A percentile compares a stretch with the other conserved stretches of the same genome.
phyloP scores from a whole-genome alignment of 805 yeast genomes.

The Metschnikowia hibisci region DNA sequence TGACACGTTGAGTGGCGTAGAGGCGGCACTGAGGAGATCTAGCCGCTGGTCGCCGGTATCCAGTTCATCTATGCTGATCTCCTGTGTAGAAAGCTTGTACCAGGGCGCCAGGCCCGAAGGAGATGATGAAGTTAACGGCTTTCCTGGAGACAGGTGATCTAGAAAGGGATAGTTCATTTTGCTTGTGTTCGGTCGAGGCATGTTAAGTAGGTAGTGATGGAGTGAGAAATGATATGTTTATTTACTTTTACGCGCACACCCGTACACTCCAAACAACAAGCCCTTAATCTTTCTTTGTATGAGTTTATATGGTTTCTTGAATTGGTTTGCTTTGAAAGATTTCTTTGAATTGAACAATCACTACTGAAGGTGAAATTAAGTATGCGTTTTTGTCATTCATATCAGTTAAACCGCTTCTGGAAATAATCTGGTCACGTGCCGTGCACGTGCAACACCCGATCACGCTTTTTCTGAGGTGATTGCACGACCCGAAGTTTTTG shows the following conservation, averaged over 20 bases:
- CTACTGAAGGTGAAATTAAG: too few species aligned
- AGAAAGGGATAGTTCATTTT: neutral
- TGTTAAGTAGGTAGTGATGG: neutral
- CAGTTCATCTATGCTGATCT: slow-evolving; percentile 7
- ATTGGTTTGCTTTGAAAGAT: too few species aligned
- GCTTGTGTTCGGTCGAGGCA: slow-evolving; percentile 5
- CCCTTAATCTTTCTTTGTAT: neutral
- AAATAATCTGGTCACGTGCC: too few species aligned
- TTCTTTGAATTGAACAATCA: too few species aligned
- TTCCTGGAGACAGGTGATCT: slow-evolving; percentile 8
- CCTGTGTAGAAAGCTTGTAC: slow-evolving; percentile 8
- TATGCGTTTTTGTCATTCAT: too few species aligned
- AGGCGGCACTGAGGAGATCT: slow-evolving; percentile 20
- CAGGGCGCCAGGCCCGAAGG: slow-evolving; percentile 8
- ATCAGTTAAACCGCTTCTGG: too few species aligned
- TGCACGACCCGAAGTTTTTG: too few species aligned
- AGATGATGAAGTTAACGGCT: slow-evolving; percentile 3
- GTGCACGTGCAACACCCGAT: too few species aligned
- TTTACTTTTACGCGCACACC: slow-evolving; percentile 3
- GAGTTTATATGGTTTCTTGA: too few species aligned
- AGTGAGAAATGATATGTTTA: neutral
- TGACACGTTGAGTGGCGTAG: slow-evolving; percentile 22
- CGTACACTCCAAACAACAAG: neutral
- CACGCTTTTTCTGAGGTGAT: too few species aligned
- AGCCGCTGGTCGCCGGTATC: slow-evolving; percentile 9